phyloP scores from a whole-genome alignment of 768 basidiomycete species.

The Phlebiopsis gigantea region DNA sequence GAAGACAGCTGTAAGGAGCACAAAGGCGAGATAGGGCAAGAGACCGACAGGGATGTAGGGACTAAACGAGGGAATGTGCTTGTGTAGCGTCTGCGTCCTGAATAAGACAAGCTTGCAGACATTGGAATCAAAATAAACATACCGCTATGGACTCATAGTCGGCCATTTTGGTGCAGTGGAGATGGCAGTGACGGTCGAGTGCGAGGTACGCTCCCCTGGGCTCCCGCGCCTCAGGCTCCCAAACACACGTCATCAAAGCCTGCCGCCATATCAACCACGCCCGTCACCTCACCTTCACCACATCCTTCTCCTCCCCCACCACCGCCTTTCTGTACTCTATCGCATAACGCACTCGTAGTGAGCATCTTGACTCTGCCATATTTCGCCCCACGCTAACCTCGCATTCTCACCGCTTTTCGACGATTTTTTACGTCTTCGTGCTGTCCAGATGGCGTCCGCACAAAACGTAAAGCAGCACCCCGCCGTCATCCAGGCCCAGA shows the following conservation, averaged over 20 bases:
- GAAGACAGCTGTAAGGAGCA: slow-evolving; percentile 72
- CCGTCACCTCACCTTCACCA: slow-evolving; percentile 11
- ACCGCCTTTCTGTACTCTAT: slow-evolving; percentile 11
- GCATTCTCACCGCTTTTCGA: neutral
- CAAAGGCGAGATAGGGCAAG: slow-evolving; percentile 70
- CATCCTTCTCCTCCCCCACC: slow-evolving; percentile 15
- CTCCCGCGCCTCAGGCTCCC: slow-evolving; percentile 21
- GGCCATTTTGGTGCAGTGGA: slow-evolving; percentile 37
- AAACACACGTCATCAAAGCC: slow-evolving; percentile 62
- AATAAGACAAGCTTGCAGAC: neutral
- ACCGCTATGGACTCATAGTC: slow-evolving; percentile 55
- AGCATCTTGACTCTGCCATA: neutral
- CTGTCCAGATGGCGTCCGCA: slow-evolving; percentile 62
- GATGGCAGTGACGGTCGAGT: neutral
- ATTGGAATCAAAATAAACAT: slow-evolving; percentile 14
- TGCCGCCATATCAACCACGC: slow-evolving; percentile 29
- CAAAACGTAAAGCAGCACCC: slow-evolving; percentile 89
- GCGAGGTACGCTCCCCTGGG: neutral
- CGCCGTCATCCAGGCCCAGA: slow-evolving; percentile 75
- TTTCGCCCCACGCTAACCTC: neutral
- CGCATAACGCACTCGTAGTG: neutral
- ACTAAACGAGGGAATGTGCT: slow-evolving; percentile 59
- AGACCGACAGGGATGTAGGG: slow-evolving; percentile 63
- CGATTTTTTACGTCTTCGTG: slow-evolving; percentile 2
- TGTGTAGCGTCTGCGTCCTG: slow-evolving; percentile 53